Percentiles rank a stretch among this genome's conserved stretches.
These are phyloP conservation scores for Penicillium psychrofluorescens DNA, from an alignment of 495 filamentous ascomycete species.

Conservation along the genomic window DNA sequence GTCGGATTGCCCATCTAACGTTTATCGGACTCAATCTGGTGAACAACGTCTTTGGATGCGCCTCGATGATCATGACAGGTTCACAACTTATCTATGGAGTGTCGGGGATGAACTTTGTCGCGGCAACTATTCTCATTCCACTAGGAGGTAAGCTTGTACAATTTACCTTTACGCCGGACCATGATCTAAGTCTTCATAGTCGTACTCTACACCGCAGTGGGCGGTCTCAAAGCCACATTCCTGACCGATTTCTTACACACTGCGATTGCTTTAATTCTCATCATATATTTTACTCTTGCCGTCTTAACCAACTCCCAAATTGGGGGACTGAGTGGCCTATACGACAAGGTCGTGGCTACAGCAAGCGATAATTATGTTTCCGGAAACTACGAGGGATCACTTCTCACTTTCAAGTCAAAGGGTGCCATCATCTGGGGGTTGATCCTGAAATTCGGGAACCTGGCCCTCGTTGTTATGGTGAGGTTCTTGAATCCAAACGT, in stretches of 20 bases:
- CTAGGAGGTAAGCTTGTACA: constrained; percentile 24
- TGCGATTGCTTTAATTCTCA: constrained; percentile 28
- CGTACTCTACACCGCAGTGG: constrained; percentile 32
- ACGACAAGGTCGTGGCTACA: constrained; percentile 27
- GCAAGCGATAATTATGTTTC: constrained; percentile 30
- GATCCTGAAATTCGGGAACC: constrained; percentile 40
- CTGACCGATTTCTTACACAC: constrained; percentile 34
- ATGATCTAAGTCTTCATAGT: constrained; percentile 8
- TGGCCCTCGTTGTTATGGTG: constrained; percentile 46
- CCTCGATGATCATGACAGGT: constrained; percentile 32
- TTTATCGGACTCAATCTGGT: constrained; percentile 44
- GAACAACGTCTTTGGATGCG: constrained; percentile 44
- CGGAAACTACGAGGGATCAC: constrained; percentile 40
- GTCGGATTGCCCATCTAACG: constrained; percentile 40
- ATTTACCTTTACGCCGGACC: not conserved
- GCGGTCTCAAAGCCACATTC: constrained; percentile 35
- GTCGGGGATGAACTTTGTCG: constrained; percentile 34
- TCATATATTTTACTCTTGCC: constrained; percentile 31
- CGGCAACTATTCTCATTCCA: constrained; percentile 38
- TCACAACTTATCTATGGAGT: constrained; percentile 29
- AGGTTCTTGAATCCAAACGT: not conserved
- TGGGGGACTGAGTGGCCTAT: constrained; percentile 27
- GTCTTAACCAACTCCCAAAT: constrained; percentile 24
- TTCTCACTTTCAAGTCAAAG: constrained; percentile 45
- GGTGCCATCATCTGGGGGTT: constrained; percentile 43